Conservation (phyloP, 2,329 filamentous ascomycete genomes). For the Zasmidium citrigriseum region DNA sequence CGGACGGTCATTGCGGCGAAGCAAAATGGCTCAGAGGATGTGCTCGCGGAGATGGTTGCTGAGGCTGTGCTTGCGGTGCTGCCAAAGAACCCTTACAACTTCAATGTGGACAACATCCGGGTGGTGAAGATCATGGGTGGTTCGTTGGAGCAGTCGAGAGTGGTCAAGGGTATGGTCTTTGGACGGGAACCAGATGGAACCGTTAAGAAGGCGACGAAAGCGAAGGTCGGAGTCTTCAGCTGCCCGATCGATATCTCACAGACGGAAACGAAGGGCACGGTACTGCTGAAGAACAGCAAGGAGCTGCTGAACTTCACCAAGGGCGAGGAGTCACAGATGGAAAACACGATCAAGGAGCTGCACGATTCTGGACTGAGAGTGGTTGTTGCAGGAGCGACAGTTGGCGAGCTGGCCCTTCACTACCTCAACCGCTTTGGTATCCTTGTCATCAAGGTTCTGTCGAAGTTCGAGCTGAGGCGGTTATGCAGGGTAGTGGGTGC, state of each 20-base stretch:
- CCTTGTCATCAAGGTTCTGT: slow-evolving; percentile 92
- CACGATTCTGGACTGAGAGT: slow-evolving; percentile 92
- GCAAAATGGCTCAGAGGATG: slow-evolving; percentile 90
- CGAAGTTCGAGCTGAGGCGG: slow-evolving; percentile 94
- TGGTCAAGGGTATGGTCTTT: slow-evolving; percentile 98
- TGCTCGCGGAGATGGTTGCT: slow-evolving; percentile 82
- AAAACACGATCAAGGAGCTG: slow-evolving; percentile 89
- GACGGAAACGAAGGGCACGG: slow-evolving; percentile 98
- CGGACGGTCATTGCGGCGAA: slow-evolving; percentile 95
- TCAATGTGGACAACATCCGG: slow-evolving; percentile 98
- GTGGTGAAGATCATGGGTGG: slow-evolving; percentile 99
- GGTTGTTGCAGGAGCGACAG: slow-evolving; percentile 86
- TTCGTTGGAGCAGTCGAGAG: slow-evolving; percentile 86
- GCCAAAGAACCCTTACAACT: slow-evolving; percentile 91
- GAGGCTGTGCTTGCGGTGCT: slow-evolving; percentile 83
- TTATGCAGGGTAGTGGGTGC: slow-evolving; percentile 95
- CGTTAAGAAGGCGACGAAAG: slow-evolving; percentile 86
- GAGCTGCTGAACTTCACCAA: slow-evolving; percentile 99
- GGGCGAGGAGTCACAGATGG: slow-evolving; percentile 91
- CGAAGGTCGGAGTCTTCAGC: slow-evolving; percentile 95
- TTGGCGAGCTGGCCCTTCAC: slow-evolving; percentile 93
- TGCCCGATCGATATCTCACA: slow-evolving; percentile 94
- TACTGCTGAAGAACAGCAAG: slow-evolving; percentile 93
- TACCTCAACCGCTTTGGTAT: slow-evolving; percentile 98
- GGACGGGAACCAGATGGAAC: slow-evolving; percentile 87